Evolutionary conservation across 768 basidiomycete genomes (phyloP).

Genomic region (Agaricus sinodeliciosus): DNA sequence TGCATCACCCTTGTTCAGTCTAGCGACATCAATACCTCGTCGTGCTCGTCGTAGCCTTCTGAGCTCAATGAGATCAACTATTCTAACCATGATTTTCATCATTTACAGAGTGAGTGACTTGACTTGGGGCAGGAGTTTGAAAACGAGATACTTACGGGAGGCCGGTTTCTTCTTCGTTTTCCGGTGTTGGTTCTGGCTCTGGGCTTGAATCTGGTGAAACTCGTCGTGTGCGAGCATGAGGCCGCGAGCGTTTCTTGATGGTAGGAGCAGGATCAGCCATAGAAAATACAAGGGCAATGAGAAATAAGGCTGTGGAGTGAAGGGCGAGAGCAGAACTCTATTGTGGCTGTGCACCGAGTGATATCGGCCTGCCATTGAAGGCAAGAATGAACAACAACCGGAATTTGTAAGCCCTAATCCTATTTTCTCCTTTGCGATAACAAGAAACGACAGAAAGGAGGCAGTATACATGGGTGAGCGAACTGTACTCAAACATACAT

Average conservation of each 20-base stretch:
- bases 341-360: neutral
- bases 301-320: neutral
- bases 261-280: conserved; percentile 24
- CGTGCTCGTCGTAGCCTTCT: conserved; percentile 67
- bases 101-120: neutral
- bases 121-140: neutral
- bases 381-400: neutral
- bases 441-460: neutral
- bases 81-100: conserved; percentile 27
- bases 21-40: conserved; percentile 81
- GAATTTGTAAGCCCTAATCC: neutral
- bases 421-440: neutral
- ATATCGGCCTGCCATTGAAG: neutral
- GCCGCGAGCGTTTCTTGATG: conserved; percentile 73
- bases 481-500: neutral
- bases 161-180: conserved; percentile 36
- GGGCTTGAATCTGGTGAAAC: conserved; percentile 35
- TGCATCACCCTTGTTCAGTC: conserved; percentile 77
- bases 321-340: neutral
- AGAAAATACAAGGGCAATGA: conserved; percentile 12
- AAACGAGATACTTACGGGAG: conserved; percentile 41
- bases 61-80: conserved; percentile 81
- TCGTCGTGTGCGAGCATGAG: conserved; percentile 52
- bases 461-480: conserved; percentile 2
- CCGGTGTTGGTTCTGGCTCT: conserved; percentile 20